These are phyloP conservation scores for Fusarium gaditjirri DNA, from an alignment of 2,329 filamentous ascomycete species.

Conservation along the genomic window DNA sequence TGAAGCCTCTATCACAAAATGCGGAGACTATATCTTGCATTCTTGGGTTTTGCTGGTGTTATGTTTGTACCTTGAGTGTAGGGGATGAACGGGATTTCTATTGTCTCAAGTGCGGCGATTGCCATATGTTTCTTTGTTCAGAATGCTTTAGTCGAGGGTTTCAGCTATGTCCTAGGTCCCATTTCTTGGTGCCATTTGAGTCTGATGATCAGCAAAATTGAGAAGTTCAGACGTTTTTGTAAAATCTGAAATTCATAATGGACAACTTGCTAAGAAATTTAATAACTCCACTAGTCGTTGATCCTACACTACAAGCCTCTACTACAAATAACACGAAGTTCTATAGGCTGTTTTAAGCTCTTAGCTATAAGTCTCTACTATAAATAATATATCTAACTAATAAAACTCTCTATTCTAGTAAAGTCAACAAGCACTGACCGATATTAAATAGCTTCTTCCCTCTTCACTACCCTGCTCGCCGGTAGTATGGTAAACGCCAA, in stretches of 20 bases:
- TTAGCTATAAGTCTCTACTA: too few relatives aligned
- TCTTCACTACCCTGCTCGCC: accelerated
- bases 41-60: accelerated
- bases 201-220: too few relatives aligned
- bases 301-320: too few relatives aligned
- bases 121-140: accelerated
- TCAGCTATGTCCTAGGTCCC: accelerated
- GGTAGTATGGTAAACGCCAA: accelerated
- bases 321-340: too few relatives aligned
- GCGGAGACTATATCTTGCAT: accelerated
- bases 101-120: accelerated
- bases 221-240: too few relatives aligned
- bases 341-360: too few relatives aligned
- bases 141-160: background rate
- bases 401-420: accelerated
- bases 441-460: accelerated
- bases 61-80: background rate
- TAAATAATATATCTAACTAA: too few relatives aligned
- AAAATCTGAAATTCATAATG: too few relatives aligned
- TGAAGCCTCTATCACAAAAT: accelerated
- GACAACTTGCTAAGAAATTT: too few relatives aligned
- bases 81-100: accelerated
- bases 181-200: accelerated
- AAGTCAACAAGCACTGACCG: background rate
- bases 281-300: too few relatives aligned